A percentile compares a stretch with the other conserved stretches of the same genome.
Conservation (phyloP, 306 rosid species). For the Ormosia semicastrata region DNA sequence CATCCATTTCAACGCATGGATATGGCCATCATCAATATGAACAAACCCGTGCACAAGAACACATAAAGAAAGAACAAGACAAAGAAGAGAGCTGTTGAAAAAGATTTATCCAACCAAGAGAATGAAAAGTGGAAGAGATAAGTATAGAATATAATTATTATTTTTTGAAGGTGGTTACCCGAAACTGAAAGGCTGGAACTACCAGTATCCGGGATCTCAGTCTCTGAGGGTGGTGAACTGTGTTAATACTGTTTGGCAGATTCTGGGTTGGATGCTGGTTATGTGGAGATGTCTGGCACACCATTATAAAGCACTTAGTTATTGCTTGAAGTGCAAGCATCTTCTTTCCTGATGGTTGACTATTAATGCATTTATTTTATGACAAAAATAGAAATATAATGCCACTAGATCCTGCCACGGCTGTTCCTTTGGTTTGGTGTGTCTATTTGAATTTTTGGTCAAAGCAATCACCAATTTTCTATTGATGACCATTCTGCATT, state of each 20-base stretch:
- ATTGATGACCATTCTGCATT: background rate
- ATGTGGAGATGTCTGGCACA: background rate
- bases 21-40: background rate
- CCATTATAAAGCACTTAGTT: background rate
- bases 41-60: background rate
- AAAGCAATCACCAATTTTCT: background rate
- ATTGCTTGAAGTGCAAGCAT: constrained; percentile 43
- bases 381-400: background rate
- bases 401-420: background rate
- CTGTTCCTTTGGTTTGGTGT: background rate
- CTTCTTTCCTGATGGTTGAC: background rate
- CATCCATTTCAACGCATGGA: background rate
- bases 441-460: background rate
- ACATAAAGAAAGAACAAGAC: background rate
- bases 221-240: background rate
- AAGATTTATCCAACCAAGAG: background rate
- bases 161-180: background rate
- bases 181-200: background rate
- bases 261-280: background rate
- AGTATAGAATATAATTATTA: background rate
- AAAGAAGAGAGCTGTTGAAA: background rate
- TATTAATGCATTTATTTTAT: background rate
- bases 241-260: background rate
- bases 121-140: background rate
- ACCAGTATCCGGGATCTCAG: background rate